Evolutionary conservation across 306 rosid genomes (phyloP).

Genomic region (Astragalus membranaceus): DNA sequence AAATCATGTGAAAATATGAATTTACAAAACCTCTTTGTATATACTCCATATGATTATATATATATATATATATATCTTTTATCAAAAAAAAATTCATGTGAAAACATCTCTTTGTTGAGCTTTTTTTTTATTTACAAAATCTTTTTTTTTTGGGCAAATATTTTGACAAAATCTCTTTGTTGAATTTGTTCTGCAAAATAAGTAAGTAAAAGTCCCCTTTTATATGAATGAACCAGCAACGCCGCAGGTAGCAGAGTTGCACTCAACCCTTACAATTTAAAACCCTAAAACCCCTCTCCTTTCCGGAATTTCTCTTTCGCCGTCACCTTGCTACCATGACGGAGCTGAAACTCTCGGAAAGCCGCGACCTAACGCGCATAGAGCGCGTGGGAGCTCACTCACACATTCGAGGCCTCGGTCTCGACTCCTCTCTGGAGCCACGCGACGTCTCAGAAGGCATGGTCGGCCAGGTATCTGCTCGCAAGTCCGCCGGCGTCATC

Average conservation of each 20-base stretch:
- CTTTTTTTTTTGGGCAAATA: too few species aligned
- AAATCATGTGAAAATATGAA: too few species aligned
- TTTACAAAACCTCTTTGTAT: too few species aligned
- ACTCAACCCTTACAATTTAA: neutral
- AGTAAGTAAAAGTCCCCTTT: neutral
- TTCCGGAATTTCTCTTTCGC: neutral
- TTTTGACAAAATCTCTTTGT: too few species aligned
- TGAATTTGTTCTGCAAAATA: too few species aligned
- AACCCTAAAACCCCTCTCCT: neutral
- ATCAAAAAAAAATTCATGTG: too few species aligned
- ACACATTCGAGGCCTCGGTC: conserved; percentile 95
- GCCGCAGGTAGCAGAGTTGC: neutral
- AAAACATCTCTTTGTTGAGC: too few species aligned
- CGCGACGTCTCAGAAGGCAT: conserved; percentile 89
- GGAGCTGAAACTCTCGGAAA: conserved; percentile 77
- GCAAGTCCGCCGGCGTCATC: conserved; percentile 90
- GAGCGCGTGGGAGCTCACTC: conserved; percentile 99
- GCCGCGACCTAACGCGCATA: conserved; percentile 86
- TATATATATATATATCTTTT: too few species aligned
- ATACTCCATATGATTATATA: too few species aligned
- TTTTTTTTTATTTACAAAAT: too few species aligned
- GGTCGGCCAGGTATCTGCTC: conserved; percentile 91
- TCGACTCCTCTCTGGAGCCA: conserved; percentile 78
- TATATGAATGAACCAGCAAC: neutral
- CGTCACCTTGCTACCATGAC: conserved; percentile 27